Percentiles rank a stretch among this genome's conserved stretches.
Conservation (phyloP, 257 asterid genomes). For the Voacanga thouarsii region DNA sequence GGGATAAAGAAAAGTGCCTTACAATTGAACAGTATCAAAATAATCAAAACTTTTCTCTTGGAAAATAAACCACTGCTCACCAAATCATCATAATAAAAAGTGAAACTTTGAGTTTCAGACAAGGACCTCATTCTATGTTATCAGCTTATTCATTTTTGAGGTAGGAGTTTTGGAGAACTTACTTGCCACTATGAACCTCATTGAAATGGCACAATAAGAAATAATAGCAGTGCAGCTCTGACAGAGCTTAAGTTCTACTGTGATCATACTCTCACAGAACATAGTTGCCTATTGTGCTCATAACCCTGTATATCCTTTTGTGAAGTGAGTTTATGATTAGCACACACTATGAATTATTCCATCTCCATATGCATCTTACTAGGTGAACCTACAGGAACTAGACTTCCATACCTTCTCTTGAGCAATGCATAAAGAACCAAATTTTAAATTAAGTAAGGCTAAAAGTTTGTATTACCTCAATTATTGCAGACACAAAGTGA, state of each 20-base stretch:
- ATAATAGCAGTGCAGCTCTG: background rate
- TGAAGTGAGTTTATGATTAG: background rate
- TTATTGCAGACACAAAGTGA: conserved; percentile 42
- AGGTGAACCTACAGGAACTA: background rate
- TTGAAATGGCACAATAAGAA: no score
- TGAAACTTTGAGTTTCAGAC: background rate
- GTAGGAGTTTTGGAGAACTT: background rate
- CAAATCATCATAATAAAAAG: background rate
- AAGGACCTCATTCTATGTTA: background rate
- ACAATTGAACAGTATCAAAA: background rate
- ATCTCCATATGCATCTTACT: background rate
- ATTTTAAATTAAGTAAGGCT: background rate
- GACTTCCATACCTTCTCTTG: background rate
- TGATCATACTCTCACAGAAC: background rate
- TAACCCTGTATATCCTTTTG: background rate
- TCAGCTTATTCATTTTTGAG: background rate
- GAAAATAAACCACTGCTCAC: background rate
- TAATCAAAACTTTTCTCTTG: background rate
- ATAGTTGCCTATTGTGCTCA: background rate
- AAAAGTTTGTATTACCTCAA: conserved; percentile 60
- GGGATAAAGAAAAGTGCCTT: background rate
- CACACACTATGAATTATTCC: background rate
- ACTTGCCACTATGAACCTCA: background rate
- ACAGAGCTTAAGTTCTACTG: no score
- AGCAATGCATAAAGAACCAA: background rate